Evolutionary conservation across 805 yeast species (phyloP).

Genomic region (Yamadazyma laniorum): DNA sequence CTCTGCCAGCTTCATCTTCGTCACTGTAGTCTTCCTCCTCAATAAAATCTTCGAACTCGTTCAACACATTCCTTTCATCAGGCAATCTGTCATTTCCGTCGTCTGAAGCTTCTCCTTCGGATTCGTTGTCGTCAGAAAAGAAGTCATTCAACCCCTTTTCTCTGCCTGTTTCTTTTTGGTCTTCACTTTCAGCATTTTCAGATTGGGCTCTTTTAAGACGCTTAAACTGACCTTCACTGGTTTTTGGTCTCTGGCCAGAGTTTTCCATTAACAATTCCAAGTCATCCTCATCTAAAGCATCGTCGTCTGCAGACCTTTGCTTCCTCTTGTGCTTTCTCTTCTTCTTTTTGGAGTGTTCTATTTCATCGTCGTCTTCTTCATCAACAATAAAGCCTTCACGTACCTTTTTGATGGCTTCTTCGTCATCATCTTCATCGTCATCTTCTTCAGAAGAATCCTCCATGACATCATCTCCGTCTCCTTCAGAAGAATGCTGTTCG

Average conservation of each 20-base stretch:
- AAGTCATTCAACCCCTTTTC: slow-evolving; percentile 49
- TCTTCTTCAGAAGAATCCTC: slow-evolving; percentile 81
- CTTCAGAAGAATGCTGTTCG: slow-evolving; percentile 27
- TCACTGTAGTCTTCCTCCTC: slow-evolving; percentile 96
- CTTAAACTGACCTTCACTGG: slow-evolving; percentile 55
- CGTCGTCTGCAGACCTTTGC: slow-evolving; percentile 43
- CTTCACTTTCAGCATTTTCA: slow-evolving; percentile 33
- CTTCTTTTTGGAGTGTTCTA: slow-evolving; percentile 25
- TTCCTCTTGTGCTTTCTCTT: slow-evolving; percentile 40
- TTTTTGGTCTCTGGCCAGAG: slow-evolving; percentile 64
- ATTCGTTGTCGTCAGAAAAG: slow-evolving; percentile 56
- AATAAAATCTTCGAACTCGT: slow-evolving; percentile 94
- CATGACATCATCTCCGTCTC: slow-evolving; percentile 39
- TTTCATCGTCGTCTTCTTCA: slow-evolving; percentile 67
- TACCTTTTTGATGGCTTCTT: slow-evolving; percentile 78
- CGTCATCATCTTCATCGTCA: slow-evolving; percentile 82
- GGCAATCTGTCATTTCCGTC: slow-evolving; percentile 19
- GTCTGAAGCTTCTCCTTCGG: slow-evolving; percentile 25
- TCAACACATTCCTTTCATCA: slow-evolving; percentile 46
- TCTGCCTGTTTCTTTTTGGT: slow-evolving; percentile 11
- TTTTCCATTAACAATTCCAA: slow-evolving; percentile 88
- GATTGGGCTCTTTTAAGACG: slow-evolving; percentile 73
- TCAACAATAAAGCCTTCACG: slow-evolving; percentile 94
- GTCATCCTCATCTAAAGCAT: slow-evolving; percentile 90
- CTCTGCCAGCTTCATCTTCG: slow-evolving; percentile 59